Percentiles rank a stretch among this genome's conserved stretches.
These are phyloP conservation scores for Lanmaoa rubissima DNA, from an alignment of 768 basidiomycete species.

Conservation along the genomic window DNA sequence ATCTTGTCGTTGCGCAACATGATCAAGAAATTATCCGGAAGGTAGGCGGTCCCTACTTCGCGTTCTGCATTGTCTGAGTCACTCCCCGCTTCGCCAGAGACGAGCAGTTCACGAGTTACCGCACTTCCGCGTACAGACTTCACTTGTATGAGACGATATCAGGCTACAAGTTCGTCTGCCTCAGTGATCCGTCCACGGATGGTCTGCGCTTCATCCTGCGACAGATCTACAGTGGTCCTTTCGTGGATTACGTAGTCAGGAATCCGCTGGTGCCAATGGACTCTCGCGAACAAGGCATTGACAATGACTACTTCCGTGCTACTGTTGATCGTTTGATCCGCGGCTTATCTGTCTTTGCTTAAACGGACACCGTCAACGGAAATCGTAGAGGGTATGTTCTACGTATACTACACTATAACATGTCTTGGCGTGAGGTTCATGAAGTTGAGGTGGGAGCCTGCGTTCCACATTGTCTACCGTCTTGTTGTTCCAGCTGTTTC, in stretches of 20 bases:
- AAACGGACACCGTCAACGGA: not conserved
- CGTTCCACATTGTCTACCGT: conserved; percentile 21
- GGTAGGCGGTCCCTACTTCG: conserved; percentile 37
- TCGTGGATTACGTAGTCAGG: conserved; percentile 89
- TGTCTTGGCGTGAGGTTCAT: conserved; percentile 11
- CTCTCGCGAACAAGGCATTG: conserved; percentile 79
- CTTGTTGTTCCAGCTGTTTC: conserved; percentile 72
- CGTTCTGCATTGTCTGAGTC: not conserved
- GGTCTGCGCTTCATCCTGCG: conserved; percentile 78
- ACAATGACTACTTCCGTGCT: conserved; percentile 87
- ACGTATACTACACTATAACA: conserved; percentile 17
- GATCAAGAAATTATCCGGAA: conserved; percentile 89
- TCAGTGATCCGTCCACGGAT: conserved; percentile 84
- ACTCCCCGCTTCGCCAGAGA: conserved; percentile 48
- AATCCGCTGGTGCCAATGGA: conserved; percentile 88
- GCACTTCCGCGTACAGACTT: conserved; percentile 89
- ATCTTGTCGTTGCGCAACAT: conserved; percentile 89
- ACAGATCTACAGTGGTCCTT: conserved; percentile 92
- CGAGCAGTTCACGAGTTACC: conserved; percentile 87
- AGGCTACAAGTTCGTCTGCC: conserved; percentile 93
- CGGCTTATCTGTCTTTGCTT: conserved; percentile 49
- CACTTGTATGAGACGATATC: conserved; percentile 91
- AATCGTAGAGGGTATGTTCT: conserved; percentile 21
- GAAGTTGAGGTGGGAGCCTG: not conserved
- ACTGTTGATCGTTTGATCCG: conserved; percentile 76